Conservation (phyloP, 306 rosid species). For the Cicer bijugum region DNA sequence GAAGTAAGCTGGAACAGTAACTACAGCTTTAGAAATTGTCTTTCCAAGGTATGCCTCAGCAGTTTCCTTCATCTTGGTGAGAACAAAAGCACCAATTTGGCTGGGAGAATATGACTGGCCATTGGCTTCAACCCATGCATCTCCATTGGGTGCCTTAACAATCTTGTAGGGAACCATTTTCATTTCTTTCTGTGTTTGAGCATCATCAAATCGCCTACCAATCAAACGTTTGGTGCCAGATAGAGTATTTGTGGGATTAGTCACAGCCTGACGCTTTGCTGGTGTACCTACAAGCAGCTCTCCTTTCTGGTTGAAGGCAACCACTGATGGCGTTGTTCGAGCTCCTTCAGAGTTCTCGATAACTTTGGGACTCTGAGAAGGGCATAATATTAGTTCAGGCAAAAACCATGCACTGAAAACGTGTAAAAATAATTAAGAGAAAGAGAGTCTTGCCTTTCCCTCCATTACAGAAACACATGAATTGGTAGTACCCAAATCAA, state of each 20-base stretch:
- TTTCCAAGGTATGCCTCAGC: constrained; percentile 95
- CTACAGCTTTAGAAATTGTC: constrained; percentile 74
- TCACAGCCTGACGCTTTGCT: constrained; percentile 92
- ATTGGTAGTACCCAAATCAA: constrained; percentile 95
- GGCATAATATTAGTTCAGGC: background rate
- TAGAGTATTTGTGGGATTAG: constrained; percentile 85
- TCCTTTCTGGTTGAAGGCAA: constrained; percentile 91
- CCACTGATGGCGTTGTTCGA: constrained; percentile 92
- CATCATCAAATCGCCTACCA: constrained; percentile 89
- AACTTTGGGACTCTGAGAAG: constrained; percentile 15
- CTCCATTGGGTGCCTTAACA: constrained; percentile 89
- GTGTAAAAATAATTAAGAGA: background rate
- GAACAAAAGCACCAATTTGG: constrained; percentile 86
- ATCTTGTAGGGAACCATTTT: constrained; percentile 95
- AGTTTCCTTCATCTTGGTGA: constrained; percentile 54
- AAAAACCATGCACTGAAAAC: background rate
- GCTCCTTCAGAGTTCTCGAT: constrained; percentile 57
- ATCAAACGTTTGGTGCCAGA: constrained; percentile 91
- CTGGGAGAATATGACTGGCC: constrained; percentile 94
- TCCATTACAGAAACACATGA: constrained; percentile 94
- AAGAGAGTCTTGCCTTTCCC: constrained; percentile 62
- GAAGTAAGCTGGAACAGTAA: constrained; percentile 94
- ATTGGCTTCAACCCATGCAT: constrained; percentile 93
- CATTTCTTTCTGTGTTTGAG: constrained; percentile 95
- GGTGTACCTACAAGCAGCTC: constrained; percentile 95